Evolutionary conservation across 1,139 yeast species (phyloP).

Genomic region (Entelexis paramagnoliae): DNA sequence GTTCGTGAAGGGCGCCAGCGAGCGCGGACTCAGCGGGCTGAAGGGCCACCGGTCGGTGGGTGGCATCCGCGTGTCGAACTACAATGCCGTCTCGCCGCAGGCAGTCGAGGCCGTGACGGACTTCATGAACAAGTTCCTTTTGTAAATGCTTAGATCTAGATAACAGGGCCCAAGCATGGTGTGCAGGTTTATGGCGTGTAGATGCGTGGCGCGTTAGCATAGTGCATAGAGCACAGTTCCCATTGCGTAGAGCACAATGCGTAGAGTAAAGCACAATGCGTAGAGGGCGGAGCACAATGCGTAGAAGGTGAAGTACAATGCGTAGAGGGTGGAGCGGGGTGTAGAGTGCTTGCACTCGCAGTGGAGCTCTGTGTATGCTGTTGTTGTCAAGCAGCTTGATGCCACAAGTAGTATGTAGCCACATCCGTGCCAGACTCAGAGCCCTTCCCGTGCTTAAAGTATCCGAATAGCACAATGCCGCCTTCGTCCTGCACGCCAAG

Average conservation of each 20-base stretch:
- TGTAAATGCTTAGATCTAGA: too few species aligned
- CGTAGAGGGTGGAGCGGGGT: too few species aligned
- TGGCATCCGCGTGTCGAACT: conserved; percentile 83
- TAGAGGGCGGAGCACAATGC: too few species aligned
- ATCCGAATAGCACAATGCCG: conserved; percentile 31
- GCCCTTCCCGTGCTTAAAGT: conserved; percentile 20
- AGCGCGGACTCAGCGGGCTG: conserved; percentile 54
- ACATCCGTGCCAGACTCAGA: conserved; percentile 10
- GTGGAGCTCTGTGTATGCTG: too few species aligned
- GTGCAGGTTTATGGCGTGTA: too few species aligned
- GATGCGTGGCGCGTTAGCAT: too few species aligned
- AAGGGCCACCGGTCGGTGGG: conserved; percentile 97
- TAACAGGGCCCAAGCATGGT: too few species aligned
- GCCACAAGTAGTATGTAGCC: conserved; percentile 15
- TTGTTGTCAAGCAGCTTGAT: neutral
- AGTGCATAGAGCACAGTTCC: too few species aligned
- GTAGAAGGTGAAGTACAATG: too few species aligned
- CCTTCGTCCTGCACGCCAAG: conserved; percentile 30
- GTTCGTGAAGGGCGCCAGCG: conserved; percentile 57
- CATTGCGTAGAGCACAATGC: too few species aligned
- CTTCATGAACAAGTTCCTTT: conserved; percentile 48
- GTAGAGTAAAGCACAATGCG: too few species aligned
- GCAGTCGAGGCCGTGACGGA: conserved; percentile 53
- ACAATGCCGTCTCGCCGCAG: conserved; percentile 68
- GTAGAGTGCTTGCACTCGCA: too few species aligned